A percentile compares a stretch with the other conserved stretches of the same genome.
Evolutionary conservation across 352 stramenopile species (phyloP).

Genomic region (Phytophthora ohioensis): DNA sequence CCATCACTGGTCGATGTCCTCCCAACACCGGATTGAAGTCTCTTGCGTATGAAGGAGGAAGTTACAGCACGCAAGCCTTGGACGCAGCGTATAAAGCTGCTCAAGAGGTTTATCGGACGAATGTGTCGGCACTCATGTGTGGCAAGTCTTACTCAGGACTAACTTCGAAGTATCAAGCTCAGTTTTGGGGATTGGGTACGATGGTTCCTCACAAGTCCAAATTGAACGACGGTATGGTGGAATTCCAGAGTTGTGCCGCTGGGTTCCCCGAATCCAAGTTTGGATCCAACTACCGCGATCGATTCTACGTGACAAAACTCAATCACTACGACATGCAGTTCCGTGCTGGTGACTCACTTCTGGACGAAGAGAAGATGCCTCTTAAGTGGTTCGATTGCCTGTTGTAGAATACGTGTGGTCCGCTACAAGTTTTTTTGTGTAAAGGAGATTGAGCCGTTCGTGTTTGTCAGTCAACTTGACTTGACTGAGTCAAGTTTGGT

Average conservation of each 20-base stretch:
- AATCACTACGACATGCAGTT: constrained; percentile 61
- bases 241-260: constrained; percentile 20
- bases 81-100: constrained; percentile 28
- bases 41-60: constrained; percentile 34
- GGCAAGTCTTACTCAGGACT: constrained; percentile 31
- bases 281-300: constrained; percentile 37
- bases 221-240: constrained; percentile 41
- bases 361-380: constrained; percentile 50
- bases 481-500: no score
- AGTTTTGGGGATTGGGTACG: constrained; percentile 13
- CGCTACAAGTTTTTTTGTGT: no score
- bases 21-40: constrained; percentile 19
- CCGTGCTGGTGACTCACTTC: constrained; percentile 47
- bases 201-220: constrained; percentile 32
- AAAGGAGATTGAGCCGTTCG: no score
- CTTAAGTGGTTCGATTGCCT: constrained; percentile 65
- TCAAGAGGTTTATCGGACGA: constrained; percentile 30
- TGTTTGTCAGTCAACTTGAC: no score
- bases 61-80: constrained; percentile 18
- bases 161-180: constrained; percentile 16
- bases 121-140: constrained; percentile 41
- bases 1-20: constrained; percentile 17
- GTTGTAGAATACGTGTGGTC: constrained; percentile 26
- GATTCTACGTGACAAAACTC: constrained; percentile 54
- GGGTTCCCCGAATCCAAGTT: constrained; percentile 42